phyloP scores from a whole-genome alignment of 108 stramenopile species.

The Stephanodiscus minutulus region DNA sequence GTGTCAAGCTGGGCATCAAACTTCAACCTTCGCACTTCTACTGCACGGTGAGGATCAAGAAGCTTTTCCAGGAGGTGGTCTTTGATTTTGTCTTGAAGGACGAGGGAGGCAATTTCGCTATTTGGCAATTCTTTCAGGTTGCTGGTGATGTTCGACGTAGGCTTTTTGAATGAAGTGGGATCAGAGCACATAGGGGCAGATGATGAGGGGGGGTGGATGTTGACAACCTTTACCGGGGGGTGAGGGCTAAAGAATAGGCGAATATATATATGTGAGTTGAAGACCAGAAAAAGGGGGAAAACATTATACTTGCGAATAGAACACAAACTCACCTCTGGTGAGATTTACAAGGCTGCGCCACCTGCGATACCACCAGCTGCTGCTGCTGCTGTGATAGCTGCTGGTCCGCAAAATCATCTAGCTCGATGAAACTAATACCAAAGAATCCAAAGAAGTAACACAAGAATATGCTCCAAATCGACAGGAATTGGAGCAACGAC shows the following conservation, averaged over 20 bases:
- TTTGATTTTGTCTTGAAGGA: conserved; percentile 81
- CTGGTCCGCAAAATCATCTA: conserved; percentile 46
- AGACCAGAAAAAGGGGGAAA: neutral
- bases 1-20: conserved; percentile 65
- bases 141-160: conserved; percentile 14
- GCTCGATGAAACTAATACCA: conserved; percentile 89
- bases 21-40: conserved; percentile 83
- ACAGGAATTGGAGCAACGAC: conserved; percentile 64
- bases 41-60: conserved; percentile 91
- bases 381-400: conserved; percentile 29
- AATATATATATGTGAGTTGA: conserved; percentile 5
- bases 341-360: conserved; percentile 4
- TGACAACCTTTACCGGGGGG: conserved; percentile 47
- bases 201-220: conserved; percentile 67
- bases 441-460: conserved; percentile 98
- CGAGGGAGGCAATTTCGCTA: conserved; percentile 75
- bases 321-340: conserved; percentile 21
- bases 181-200: conserved; percentile 81
- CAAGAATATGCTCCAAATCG: conserved; percentile 78
- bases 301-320: conserved; percentile 7
- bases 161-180: conserved; percentile 54
- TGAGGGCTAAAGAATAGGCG: conserved; percentile 11
- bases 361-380: neutral
- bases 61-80: conserved; percentile 95
- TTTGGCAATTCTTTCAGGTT: conserved; percentile 65